phyloP scores from a whole-genome alignment of 2,329 filamentous ascomycete genomes.

The Aulographum hederae region DNA sequence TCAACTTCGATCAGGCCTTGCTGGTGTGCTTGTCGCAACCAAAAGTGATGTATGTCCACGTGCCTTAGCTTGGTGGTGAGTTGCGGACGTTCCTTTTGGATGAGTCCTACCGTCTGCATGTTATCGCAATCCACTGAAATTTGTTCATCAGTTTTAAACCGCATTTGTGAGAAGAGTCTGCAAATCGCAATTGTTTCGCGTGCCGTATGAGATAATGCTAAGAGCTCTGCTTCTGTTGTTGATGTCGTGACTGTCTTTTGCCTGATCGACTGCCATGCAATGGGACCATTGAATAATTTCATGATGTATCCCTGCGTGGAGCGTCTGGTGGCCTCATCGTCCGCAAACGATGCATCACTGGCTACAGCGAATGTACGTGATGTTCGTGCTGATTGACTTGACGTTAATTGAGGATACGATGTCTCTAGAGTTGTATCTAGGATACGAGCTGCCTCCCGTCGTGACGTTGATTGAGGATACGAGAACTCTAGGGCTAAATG shows the following conservation, averaged over 20 bases:
- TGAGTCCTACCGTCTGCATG: constrained; percentile 5
- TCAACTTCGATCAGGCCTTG: too few species aligned
- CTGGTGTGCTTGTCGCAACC: background rate
- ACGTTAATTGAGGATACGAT: too few species aligned
- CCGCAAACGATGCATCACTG: constrained; percentile 8
- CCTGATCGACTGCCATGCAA: too few species aligned
- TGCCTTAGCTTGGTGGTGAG: constrained; percentile 6
- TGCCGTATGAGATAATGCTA: constrained; percentile 3
- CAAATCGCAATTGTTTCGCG: constrained; percentile 3
- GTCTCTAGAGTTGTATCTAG: too few species aligned
- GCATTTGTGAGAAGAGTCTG: too few species aligned
- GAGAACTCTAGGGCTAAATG: constrained; percentile 4
- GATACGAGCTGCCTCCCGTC: too few species aligned
- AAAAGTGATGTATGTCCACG: constrained; percentile 5
- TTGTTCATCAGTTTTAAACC: background rate
- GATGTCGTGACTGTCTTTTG: too few species aligned
- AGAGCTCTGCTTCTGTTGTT: too few species aligned
- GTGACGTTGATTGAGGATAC: background rate
- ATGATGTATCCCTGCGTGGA: constrained; percentile 11
- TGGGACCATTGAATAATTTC: constrained; percentile 7
- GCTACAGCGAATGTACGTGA: constrained; percentile 4
- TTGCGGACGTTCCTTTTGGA: background rate
- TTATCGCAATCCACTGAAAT: constrained; percentile 5
- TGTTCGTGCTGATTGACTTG: background rate
- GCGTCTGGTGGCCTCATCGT: constrained; percentile 6